Conservation (phyloP, 495 filamentous ascomycete genomes). For the Parachaetomium inaequale region DNA sequence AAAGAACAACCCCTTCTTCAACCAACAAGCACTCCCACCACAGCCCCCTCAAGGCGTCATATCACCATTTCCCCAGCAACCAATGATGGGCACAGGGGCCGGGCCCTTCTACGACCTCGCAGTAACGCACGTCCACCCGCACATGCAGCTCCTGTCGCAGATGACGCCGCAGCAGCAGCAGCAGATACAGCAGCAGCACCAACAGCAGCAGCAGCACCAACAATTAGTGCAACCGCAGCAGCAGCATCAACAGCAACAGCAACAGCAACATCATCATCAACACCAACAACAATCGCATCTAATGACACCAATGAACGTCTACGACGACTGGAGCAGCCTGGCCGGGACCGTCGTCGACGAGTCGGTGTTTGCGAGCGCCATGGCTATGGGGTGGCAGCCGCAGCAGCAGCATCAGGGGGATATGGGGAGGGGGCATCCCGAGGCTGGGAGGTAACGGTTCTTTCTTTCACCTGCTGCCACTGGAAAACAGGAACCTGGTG, state of each 20-base stretch:
- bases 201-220: conserved; percentile 33
- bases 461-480: too few species aligned
- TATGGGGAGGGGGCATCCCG: neutral
- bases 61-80: conserved; percentile 6
- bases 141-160: conserved; percentile 16
- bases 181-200: conserved; percentile 15
- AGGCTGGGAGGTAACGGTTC: neutral
- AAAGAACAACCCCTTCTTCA: conserved; percentile 13
- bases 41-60: conserved; percentile 8
- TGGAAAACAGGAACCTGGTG: too few species aligned
- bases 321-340: conserved; percentile 34
- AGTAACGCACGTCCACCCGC: conserved; percentile 19
- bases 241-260: conserved; percentile 17
- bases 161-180: conserved; percentile 14
- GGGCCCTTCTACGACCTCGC: conserved; percentile 16
- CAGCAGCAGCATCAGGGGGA: neutral
- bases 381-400: conserved; percentile 21
- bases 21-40: neutral
- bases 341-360: conserved; percentile 31
- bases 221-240: conserved; percentile 27
- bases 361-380: conserved; percentile 12
- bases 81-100: conserved; percentile 2
- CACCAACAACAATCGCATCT: conserved; percentile 12
- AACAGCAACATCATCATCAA: conserved; percentile 37
- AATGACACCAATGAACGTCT: conserved; percentile 16